Base-by-base conservation (phyloP, 225 moss, liverwort and hornwort genomes). In the Anthoceros angustus region DNA sequence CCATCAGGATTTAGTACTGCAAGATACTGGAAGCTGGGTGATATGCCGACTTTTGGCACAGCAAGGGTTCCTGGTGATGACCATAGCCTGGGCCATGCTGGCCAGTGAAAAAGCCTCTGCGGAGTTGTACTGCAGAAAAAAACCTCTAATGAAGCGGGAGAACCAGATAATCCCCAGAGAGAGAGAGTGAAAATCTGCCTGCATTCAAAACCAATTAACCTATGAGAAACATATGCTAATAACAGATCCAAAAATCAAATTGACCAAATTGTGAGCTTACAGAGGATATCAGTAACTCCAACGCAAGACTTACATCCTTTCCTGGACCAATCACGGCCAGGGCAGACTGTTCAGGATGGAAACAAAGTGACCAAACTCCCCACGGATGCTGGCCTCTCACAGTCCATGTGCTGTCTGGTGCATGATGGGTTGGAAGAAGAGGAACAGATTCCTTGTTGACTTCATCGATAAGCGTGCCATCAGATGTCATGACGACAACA, bases 361-460 rank as follows among this genome's bases (percentile, higher is more conserved):
- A 80, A 64, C 71, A 66, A 68, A 73, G 68, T 42, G 68, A 74
- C 71, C 62, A 68, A 49, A 80, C 70, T 72, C 77, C 80, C 72
- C 70, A 42, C 39, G 72, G 70, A 46, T 80, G 80, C 46, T 77
- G 77, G 60, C 75, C 75, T 43, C 66, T 72, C 62, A 72, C 75
- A 68, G 68, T 77, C 80, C 77, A 77, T 48, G n/a, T 20, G 23
- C 5, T 6, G 55, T 55, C 55, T 55, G 55, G n/a, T 55, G 55
- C 55, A 55, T 55, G 55, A 55, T 71, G 77, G 60, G 70, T 42
- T 20, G 72, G 25, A 49, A 64, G 67, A 55, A 66, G 66, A 41
- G 72, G 68, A 66, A 77, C 74, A 70, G 70, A 61, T 23, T 74
- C 77, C 61, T 77, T 74, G 66, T 80, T 73, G 71, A 77, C 77